Evolutionary conservation across 1,284 basidiomycete genomes (phyloP), one percentile per base, ranked within the genome.

Genomic region (Tilletia caries): DNA sequence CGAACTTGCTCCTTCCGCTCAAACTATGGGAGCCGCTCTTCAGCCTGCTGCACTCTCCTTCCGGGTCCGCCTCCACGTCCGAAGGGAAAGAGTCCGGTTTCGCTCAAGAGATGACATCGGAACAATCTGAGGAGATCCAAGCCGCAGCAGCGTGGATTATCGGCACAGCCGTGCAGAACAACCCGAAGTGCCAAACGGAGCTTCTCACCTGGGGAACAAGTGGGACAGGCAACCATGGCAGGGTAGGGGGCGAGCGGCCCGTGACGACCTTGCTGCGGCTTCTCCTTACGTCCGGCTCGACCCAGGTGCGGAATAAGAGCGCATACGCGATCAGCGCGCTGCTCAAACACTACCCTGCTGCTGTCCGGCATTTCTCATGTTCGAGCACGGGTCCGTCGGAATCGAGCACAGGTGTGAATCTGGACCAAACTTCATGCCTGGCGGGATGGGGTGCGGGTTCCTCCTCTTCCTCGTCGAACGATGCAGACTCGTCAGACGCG

Each of bases 101-200:
- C n/a, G n/a, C n/a, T n/a, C n/a, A 15, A 23, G n/a, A 29, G 27
- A 5, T 54, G 12, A 54, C 58, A 32, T 69, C 72, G 1, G 44
- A 33, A 23, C 58, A 62, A 37, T 20, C 32, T 18, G 29, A 62
- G 29, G 58, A 70, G 46, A 88, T 97, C 41, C 89, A 89, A 74
- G 86, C 88, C 65, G 90, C 92, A 69, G 89, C 90, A 0, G 86
- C 94, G 13, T 98, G 95, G 95, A 90, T 97, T 8, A 87, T 92
- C 23, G 95, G 95, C 3, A 98, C 95, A 0, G 94, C 95, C 0
- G 85, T 95, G 1, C 95, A 98, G 83, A 98, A 98, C 83, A 98
- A 98, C 78, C 91, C 92, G 3, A 88, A 91, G 67, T 93, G 93
- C 0, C 95, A 98, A 80, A 71, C 75, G 29, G 87, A 89, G 65